Evolutionary conservation across 371 early-diverging fungal genomes (phyloP), one percentile per base, ranked within the genome.

Genomic region (Apophysomyces ossiformis): DNA sequence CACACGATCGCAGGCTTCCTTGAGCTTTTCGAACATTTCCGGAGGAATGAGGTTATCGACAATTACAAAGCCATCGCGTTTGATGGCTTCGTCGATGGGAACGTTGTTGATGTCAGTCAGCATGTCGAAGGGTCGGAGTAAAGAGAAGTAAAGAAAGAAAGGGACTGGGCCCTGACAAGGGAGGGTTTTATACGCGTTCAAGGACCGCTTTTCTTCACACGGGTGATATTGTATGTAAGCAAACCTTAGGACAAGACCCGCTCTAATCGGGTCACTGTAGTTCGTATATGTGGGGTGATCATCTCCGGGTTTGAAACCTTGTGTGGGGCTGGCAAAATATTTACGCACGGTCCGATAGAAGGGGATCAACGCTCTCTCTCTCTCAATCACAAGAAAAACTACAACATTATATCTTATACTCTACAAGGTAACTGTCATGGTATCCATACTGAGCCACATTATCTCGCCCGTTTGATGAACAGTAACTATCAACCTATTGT

Each of bases 21-120:
- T 77, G 16, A 85, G 68, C 3, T 60, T 65, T 4, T 47, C 61
- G 44, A 85, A 62, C 63, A 77, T 58, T 12, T 82, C 84, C 11
- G 67, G 58, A 36, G 74, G 71, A 37, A 85, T 78, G 39, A 85
- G 65, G 11, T 73, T 70, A 59, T 85, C 85, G 7, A 85, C 71
- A 58, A 85, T 77, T 15, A 85, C 85, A 71, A 71, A 85, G n/a
- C 85, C 85, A 50, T 85, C 69, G 45, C 66, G 64, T 38, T 70
- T 71, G 26, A 81, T 58, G 12, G 75, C 77, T 59, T 78, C 69
- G 15, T 83, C 72, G 60, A 83, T 78, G 60, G 76, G 79, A 45
- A 63, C 63, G 54, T 69, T 68, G 58, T 77, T 69, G 39, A 80
- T 80, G 60, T 80, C 80, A 35, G 73, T 75, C 35, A 80, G 61